Percentiles rank a stretch among this genome's conserved stretches.
These are phyloP conservation scores for Fusarium concolor DNA, from an alignment of 2,329 filamentous ascomycete genomes.

Conservation along the genomic window DNA sequence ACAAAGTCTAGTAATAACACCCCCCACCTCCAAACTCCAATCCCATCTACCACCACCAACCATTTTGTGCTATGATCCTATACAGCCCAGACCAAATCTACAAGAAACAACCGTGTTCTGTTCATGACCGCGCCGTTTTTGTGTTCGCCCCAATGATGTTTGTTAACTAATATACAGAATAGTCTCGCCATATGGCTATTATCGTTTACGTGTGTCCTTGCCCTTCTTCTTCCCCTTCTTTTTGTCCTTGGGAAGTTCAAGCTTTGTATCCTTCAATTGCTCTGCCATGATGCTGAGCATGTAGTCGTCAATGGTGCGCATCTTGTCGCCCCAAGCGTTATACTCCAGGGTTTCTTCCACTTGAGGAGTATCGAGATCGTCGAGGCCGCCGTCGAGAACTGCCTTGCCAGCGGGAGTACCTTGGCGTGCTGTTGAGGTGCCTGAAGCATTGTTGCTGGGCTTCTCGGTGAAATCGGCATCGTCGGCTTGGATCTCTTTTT, in stretches of 20 bases:
- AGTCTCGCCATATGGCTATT: slow-evolving; percentile 17
- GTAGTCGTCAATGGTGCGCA: slow-evolving; percentile 78
- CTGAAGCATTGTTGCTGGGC: slow-evolving; percentile 58
- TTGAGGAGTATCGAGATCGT: slow-evolving; percentile 50
- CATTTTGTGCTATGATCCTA: slow-evolving; percentile 7
- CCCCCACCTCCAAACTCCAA: slow-evolving; percentile 28
- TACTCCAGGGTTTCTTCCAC: slow-evolving; percentile 59
- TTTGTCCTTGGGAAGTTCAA: slow-evolving; percentile 74
- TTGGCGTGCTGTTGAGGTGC: slow-evolving; percentile 62
- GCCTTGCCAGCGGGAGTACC: slow-evolving; percentile 61
- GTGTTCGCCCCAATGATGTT: slow-evolving; percentile 8
- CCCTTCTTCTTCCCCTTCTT: slow-evolving; percentile 71
- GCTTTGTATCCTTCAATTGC: slow-evolving; percentile 67
- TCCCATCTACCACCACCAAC: slow-evolving; percentile 19
- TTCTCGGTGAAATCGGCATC: slow-evolving; percentile 86
- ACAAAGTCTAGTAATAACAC: slow-evolving; percentile 24
- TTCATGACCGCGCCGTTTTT: slow-evolving; percentile 24
- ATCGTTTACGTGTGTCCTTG: slow-evolving; percentile 66
- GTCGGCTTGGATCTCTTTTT: slow-evolving; percentile 89
- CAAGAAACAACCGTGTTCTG: slow-evolving; percentile 4
- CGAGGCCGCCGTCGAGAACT: slow-evolving; percentile 48
- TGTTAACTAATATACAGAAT: slow-evolving; percentile 27
- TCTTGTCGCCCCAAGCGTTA: slow-evolving; percentile 69
- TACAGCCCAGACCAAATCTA: slow-evolving; percentile 24
- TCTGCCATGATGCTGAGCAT: slow-evolving; percentile 77